A percentile compares a stretch with the other conserved stretches of the same genome.
These are phyloP conservation scores for Suillus fuscotomentosus DNA, from an alignment of 768 basidiomycete species.

Conservation along the genomic window DNA sequence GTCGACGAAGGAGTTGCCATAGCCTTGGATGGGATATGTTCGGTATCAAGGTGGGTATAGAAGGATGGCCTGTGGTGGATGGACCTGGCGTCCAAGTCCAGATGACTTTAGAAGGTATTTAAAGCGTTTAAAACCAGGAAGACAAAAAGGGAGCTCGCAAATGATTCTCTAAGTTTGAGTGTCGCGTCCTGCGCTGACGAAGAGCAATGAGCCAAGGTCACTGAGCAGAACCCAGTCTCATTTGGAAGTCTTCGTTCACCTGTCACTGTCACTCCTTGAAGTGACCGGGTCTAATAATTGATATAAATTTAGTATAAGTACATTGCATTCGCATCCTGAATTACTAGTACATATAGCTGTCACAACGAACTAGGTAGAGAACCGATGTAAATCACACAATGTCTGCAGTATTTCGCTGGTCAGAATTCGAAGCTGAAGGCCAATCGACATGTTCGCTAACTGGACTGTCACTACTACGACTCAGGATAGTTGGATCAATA, in stretches of 20 bases:
- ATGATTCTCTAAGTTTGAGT: constrained; percentile 14
- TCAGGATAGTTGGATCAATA: background rate
- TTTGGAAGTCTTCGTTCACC: constrained; percentile 27
- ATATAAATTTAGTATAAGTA: background rate
- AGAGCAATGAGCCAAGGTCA: constrained; percentile 17
- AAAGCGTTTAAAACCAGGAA: background rate
- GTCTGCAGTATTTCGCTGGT: background rate
- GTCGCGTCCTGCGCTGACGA: constrained; percentile 39
- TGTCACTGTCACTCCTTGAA: constrained; percentile 1
- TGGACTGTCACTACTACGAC: background rate
- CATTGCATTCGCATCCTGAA: background rate
- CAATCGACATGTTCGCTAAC: background rate
- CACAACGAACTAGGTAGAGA: background rate
- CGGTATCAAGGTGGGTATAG: constrained; percentile 6
- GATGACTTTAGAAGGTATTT: background rate
- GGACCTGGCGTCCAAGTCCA: constrained; percentile 1
- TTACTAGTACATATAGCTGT: background rate
- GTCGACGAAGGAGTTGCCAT: constrained; percentile 24
- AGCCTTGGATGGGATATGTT: background rate
- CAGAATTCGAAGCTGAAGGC: background rate
- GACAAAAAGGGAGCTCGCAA: constrained; percentile 14
- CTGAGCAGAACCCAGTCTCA: constrained; percentile 15
- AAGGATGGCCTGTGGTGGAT: background rate
- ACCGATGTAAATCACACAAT: background rate
- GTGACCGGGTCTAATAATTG: background rate